Evolutionary conservation across 352 stramenopile genomes (phyloP).

Genomic region (Globisporangium megalacanthum): DNA sequence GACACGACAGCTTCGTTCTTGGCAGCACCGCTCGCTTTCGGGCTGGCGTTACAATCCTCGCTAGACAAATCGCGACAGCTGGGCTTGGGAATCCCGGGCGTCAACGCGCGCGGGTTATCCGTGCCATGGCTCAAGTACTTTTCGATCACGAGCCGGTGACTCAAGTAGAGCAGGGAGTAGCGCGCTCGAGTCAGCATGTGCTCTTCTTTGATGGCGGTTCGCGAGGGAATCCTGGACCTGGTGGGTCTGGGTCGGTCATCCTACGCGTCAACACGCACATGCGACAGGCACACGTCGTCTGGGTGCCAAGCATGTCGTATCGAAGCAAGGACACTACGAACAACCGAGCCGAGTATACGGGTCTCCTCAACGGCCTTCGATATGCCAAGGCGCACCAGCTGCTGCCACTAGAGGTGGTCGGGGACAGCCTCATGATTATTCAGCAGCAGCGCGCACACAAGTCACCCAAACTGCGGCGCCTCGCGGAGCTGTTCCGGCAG

Average conservation of each 20-base stretch:
- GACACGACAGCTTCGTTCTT: no score
- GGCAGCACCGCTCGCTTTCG: no score
- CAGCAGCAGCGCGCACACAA: neutral
- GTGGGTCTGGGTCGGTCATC: neutral
- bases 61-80: no score
- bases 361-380: neutral
- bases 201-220: neutral
- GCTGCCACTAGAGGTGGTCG: neutral
- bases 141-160: no score
- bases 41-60: no score
- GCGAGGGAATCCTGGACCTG: neutral
- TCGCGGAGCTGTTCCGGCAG: no score
- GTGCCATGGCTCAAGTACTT: no score
- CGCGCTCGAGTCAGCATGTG: neutral
- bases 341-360: neutral
- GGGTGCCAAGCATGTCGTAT: neutral
- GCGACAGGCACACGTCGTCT: neutral
- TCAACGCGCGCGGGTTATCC: no score
- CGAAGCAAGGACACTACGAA: neutral
- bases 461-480: no score
- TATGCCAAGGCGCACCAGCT: neutral
- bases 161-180: no score
- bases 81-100: no score
- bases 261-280: neutral
- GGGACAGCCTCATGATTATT: neutral